Evolutionary conservation across 2,329 filamentous ascomycete genomes (phyloP).

Genomic region (Fusarium austroafricanum): DNA sequence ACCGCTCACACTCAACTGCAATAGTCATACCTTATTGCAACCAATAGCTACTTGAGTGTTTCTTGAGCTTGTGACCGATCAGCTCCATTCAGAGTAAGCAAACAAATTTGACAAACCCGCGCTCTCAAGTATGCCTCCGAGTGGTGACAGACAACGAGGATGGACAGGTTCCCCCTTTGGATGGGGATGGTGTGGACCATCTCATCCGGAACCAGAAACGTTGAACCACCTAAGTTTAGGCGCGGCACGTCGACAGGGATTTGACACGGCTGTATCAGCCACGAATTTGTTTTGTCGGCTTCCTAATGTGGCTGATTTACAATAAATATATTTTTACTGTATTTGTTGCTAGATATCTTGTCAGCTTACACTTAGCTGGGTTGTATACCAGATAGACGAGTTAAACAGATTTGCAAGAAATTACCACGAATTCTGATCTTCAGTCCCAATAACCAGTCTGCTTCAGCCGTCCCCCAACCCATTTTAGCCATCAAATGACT

Average conservation of each 20-base stretch:
- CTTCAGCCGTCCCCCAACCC: background rate
- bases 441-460: background rate
- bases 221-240: conserved; percentile 50
- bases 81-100: conserved; percentile 13
- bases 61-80: conserved; percentile 1
- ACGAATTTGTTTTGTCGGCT: conserved; percentile 40
- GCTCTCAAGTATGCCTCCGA: background rate
- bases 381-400: background rate
- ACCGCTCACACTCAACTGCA: conserved; percentile 7
- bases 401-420: background rate
- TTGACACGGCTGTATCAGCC: conserved; percentile 42
- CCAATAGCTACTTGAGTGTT: background rate
- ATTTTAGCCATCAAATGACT: background rate
- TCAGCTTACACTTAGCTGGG: background rate
- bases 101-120: conserved; percentile 13
- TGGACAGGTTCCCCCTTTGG: conserved; percentile 19
- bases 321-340: background rate
- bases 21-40: background rate
- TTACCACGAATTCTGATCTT: background rate
- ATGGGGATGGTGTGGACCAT: conserved; percentile 21
- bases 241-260: conserved; percentile 47
- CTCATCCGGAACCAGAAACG: conserved; percentile 43
- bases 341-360: background rate
- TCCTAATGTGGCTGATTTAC: conserved; percentile 16
- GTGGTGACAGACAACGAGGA: background rate